A percentile compares a stretch with the other conserved stretches of the same genome.
These are phyloP conservation scores for Nicotiana tabacum DNA, from an alignment of 257 asterid species.

Conservation along the genomic window DNA sequence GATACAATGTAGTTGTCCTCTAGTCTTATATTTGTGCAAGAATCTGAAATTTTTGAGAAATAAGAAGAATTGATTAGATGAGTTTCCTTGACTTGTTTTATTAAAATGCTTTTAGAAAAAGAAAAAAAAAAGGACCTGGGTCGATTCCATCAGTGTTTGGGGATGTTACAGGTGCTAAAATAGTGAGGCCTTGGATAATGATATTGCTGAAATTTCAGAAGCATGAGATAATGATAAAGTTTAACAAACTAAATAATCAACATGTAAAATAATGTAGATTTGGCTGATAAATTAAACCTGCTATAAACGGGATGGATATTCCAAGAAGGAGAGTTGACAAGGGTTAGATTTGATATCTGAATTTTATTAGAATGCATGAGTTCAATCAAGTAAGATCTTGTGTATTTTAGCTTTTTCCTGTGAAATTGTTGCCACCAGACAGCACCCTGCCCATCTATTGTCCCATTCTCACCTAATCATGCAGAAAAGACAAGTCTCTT, in stretches of 20 bases:
- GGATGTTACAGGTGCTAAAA: constrained; percentile 77
- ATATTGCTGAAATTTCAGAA: constrained; percentile 49
- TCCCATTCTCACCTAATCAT: constrained; percentile 69
- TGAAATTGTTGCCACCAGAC: constrained; percentile 91
- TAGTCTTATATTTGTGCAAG: constrained; percentile 78
- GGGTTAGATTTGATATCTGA: constrained; percentile 71
- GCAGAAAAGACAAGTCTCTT: background rate
- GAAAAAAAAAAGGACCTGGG: constrained; percentile 44
- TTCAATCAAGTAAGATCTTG: constrained; percentile 81
- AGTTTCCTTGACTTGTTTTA: background rate
- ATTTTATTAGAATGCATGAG: constrained; percentile 67
- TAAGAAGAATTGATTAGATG: background rate
- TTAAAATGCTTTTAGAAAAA: background rate
- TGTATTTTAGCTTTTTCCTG: constrained; percentile 59
- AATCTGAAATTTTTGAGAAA: constrained; percentile 37
- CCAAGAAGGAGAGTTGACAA: constrained; percentile 84
- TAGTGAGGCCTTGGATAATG: constrained; percentile 70
- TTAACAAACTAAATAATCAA: background rate
- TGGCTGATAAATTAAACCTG: constrained; percentile 36
- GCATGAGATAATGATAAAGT: background rate
- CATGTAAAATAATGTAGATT: background rate
- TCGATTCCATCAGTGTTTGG: constrained; percentile 93
- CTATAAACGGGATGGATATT: constrained; percentile 86
- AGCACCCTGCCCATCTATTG: constrained; percentile 77
- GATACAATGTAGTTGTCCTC: constrained; percentile 73